Evolutionary conservation across 1,139 yeast genomes (phyloP).

Genomic region (Protomyces lactucae-debilis): DNA sequence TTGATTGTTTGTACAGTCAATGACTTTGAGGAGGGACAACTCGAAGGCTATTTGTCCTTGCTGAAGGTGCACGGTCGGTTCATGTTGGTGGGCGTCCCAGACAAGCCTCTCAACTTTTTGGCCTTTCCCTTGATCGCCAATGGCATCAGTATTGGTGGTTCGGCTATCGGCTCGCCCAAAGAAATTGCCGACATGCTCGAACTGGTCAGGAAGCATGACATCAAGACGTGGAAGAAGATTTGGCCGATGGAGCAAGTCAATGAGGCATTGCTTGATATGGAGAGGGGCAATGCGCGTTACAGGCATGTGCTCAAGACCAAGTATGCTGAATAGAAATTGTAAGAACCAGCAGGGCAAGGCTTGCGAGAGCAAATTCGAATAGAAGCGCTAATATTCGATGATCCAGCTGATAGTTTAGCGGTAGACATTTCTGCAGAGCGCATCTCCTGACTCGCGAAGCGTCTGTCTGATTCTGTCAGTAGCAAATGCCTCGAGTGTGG

Average conservation of each 20-base stretch:
- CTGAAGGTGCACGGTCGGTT: slow-evolving; percentile 28
- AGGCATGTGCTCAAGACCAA: slow-evolving; percentile 5
- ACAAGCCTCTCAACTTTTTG: slow-evolving; percentile 5
- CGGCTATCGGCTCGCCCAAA: slow-evolving; percentile 46
- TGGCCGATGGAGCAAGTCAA: slow-evolving; percentile 49
- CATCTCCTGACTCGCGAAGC: too few species aligned
- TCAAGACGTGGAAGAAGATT: slow-evolving; percentile 58
- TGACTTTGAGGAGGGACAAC: slow-evolving; percentile 37
- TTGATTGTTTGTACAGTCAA: slow-evolving; percentile 47
- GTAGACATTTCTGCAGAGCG: too few species aligned
- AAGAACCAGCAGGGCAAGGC: too few species aligned
- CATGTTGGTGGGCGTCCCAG: slow-evolving; percentile 31
- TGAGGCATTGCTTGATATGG: slow-evolving; percentile 16
- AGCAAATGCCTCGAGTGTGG: too few species aligned
- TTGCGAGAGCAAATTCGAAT: too few species aligned
- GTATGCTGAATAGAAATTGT: neutral
- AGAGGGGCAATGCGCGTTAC: slow-evolving; percentile 14
- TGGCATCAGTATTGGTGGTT: slow-evolving; percentile 25
- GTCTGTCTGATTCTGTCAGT: too few species aligned
- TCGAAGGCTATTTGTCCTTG: slow-evolving; percentile 35
- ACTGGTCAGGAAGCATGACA: slow-evolving; percentile 49
- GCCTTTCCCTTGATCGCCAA: slow-evolving; percentile 23
- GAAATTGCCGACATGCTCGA: slow-evolving; percentile 55
- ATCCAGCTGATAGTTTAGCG: too few species aligned
- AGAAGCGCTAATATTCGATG: too few species aligned